Base-by-base conservation (phyloP, 306 rosid species). In the Fragaria iinumae region DNA sequence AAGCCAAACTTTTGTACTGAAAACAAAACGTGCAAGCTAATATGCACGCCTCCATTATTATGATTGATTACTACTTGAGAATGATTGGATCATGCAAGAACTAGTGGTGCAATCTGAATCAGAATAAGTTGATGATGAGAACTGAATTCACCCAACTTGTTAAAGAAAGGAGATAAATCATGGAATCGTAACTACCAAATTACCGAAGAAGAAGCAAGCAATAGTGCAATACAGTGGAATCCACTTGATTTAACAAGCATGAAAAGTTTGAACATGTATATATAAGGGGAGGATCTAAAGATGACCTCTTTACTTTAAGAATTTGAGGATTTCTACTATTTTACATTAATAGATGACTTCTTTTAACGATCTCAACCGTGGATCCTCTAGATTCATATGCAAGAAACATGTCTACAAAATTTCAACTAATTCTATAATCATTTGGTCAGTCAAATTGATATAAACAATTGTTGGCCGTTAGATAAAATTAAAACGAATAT, bases 141-240 rank as follows among this genome's bases (percentile, higher is more conserved):
- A 45, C 59, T 47, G 45, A 44, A 29, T 62, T 13, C 59, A 59
- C 59, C 59, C 14, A 74, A 74, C 70, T 74, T 74, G 25, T 74
- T 60, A 17, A 43, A 27, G 55, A 41, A 73, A 39, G 25, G 39
- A 55, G 41, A 39, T 3, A 23, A 10, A 39, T 73, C 77, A 57
- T 55, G 53, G 68, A 32, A 23, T 21, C 1, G 8, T 6, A 56
- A 14, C 77, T 23, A 74, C 57, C 59, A 17, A 44, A 32, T 32
- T 62, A 27, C 10, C 39, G 5, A 57, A 62, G 5, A 57, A 62
- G 44, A 65, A 36, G 47, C 16, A 36, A 65, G 44, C 69, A 17
- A 16, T 38, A 66, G 3, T 32, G 34, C 34, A 32, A 38, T 38
- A 20, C 50, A 73, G 53, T 73, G 77, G 43, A 73, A 16, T 57